Percentiles rank a stretch among this genome's conserved stretches.
Conservation (phyloP, 2,329 filamentous ascomycete species). For the Fusarium concolor region DNA sequence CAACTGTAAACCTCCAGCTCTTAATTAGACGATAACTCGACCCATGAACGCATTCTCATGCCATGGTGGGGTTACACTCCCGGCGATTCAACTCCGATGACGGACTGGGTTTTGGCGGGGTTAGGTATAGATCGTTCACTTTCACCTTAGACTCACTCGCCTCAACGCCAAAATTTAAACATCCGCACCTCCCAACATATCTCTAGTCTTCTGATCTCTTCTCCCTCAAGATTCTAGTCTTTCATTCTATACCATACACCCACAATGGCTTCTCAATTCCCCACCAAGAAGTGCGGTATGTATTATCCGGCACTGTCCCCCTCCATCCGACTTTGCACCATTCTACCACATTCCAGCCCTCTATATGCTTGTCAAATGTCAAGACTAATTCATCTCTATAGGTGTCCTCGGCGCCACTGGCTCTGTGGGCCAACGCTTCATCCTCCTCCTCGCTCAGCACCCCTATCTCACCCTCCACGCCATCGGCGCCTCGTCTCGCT, state of each 20-base stretch:
- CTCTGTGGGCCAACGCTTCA: constrained; percentile 94
- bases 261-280: constrained; percentile 58
- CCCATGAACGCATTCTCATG: constrained; percentile 26
- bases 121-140: constrained; percentile 17
- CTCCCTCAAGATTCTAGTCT: not conserved
- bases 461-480: constrained; percentile 88
- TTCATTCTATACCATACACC: not conserved
- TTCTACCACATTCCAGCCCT: not conserved
- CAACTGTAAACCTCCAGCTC: constrained; percentile 20
- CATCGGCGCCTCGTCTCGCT: constrained; percentile 88
- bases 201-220: not conserved
- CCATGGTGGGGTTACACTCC: constrained; percentile 26
- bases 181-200: constrained; percentile 6
- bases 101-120: constrained; percentile 48
- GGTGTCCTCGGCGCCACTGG: constrained; percentile 91
- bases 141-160: constrained; percentile 33
- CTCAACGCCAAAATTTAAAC: constrained; percentile 39
- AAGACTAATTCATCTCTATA: constrained; percentile 47
- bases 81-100: constrained; percentile 48
- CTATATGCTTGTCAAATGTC: not conserved
- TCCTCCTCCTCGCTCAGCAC: constrained; percentile 89
- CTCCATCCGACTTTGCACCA: constrained; percentile 21
- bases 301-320: constrained; percentile 27
- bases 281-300: constrained; percentile 70
- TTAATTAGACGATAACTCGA: constrained; percentile 29